Conservation (phyloP, 2,329 filamentous ascomycete genomes). For the Colletotrichum aenigma region DNA sequence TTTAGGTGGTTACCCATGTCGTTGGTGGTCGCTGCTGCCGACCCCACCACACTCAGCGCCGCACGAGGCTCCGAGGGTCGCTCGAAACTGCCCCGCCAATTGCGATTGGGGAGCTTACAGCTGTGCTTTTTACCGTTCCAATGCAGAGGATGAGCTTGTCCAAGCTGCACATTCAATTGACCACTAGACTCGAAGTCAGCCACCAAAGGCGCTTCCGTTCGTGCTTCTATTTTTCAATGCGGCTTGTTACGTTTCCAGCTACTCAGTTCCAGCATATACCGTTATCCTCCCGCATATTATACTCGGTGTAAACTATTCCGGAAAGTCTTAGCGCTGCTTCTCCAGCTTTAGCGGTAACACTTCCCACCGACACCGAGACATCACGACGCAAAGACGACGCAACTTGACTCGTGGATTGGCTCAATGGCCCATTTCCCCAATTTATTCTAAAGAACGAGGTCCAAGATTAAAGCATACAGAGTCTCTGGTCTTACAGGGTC, state of each 20-base stretch:
- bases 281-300: background rate
- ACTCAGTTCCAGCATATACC: background rate
- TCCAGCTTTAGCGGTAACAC: background rate
- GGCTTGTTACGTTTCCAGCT: background rate
- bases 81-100: conserved; percentile 13
- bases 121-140: background rate
- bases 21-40: background rate
- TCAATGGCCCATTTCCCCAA: background rate
- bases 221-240: background rate
- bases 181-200: background rate
- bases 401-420: background rate
- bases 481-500: background rate
- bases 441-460: background rate
- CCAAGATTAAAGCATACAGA: background rate
- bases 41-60: conserved; percentile 6
- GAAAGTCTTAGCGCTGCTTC: background rate
- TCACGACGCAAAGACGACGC: background rate
- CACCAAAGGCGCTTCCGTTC: background rate
- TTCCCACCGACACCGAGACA: background rate
- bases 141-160: background rate
- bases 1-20: conserved; percentile 14
- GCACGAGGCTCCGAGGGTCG: conserved; percentile 13
- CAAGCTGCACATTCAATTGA: background rate
- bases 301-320: background rate
- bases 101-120: background rate